These are phyloP conservation scores for Davidsoniella virescens DNA, from an alignment of 2,329 filamentous ascomycete species.

Conservation along the genomic window DNA sequence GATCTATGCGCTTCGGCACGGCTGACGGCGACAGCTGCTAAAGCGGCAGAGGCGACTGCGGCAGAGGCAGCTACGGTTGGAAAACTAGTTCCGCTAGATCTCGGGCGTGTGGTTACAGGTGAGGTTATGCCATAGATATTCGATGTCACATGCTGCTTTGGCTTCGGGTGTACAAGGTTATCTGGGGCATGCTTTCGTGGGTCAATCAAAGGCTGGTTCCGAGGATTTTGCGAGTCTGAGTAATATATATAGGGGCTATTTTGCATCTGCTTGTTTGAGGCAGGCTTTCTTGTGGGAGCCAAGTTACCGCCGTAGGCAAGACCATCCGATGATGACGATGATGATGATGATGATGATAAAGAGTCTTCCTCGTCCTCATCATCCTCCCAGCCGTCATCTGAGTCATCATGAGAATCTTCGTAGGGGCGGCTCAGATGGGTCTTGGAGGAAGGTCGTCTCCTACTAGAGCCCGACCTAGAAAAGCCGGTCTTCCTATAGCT, in stretches of 20 bases:
- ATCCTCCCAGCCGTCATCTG: constrained; percentile 8
- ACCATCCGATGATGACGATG: constrained; percentile 8
- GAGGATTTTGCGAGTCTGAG: constrained; percentile 2
- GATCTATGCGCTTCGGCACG: too few species aligned
- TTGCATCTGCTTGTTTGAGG: neutral
- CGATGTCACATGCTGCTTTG: too few species aligned
- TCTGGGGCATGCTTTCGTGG: too few species aligned
- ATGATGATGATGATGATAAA: constrained; percentile 1
- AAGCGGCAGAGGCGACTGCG: too few species aligned
- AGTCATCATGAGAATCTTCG: constrained; percentile 5
- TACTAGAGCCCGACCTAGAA: neutral
- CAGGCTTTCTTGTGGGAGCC: neutral
- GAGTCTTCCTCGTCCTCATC: neutral
- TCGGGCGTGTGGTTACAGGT: too few species aligned
- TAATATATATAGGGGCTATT: neutral
- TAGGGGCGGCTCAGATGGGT: constrained; percentile 1
- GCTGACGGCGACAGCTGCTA: too few species aligned
- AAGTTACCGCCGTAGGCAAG: constrained; percentile 5
- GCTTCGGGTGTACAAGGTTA: too few species aligned
- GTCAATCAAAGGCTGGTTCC: neutral
- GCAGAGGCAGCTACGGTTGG: too few species aligned
- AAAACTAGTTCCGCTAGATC: too few species aligned
- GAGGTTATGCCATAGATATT: too few species aligned
- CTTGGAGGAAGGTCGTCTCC: neutral
- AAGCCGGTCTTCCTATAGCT: neutral